Evolutionary conservation across 2,329 filamentous ascomycete species (phyloP).

Genomic region (Penicillium sp.): DNA sequence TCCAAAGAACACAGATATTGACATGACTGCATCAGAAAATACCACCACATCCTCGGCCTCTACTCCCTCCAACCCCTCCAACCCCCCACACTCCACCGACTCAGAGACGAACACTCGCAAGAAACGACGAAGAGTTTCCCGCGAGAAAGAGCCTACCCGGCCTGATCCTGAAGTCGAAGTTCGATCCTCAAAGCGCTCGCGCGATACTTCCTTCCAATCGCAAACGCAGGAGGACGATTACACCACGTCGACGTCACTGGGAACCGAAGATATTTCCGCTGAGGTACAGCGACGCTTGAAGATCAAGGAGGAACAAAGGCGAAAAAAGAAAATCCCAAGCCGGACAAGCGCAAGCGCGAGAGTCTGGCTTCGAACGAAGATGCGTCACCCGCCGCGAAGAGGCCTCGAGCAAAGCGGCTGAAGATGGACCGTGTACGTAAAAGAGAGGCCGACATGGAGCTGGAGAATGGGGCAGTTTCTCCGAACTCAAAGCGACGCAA

Average conservation of each 20-base stretch:
- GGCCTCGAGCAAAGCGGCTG: conserved; percentile 25
- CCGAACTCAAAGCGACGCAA: conserved; percentile 7
- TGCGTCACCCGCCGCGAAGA: conserved; percentile 13
- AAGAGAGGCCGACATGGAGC: neutral
- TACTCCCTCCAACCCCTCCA: neutral
- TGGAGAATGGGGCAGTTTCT: conserved; percentile 1
- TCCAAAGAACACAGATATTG: neutral
- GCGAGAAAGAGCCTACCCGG: neutral
- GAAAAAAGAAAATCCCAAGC: conserved; percentile 28
- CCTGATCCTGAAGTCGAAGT: neutral
- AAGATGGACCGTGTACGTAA: conserved; percentile 9
- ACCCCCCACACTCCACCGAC: conserved; percentile 9
- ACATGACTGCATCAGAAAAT: neutral
- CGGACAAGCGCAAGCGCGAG: conserved; percentile 42
- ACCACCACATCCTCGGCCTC: neutral
- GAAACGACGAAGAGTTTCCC: conserved; percentile 9
- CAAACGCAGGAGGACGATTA: conserved; percentile 26
- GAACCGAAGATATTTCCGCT: conserved; percentile 45
- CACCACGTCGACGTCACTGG: conserved; percentile 27
- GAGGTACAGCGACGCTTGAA: conserved; percentile 45
- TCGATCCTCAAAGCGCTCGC: conserved; percentile 14
- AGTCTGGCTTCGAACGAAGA: conserved; percentile 33
- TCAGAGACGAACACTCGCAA: conserved; percentile 12
- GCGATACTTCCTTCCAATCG: conserved; percentile 10
- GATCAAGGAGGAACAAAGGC: conserved; percentile 42